Evolutionary conservation across 2,329 filamentous ascomycete genomes (phyloP).

Genomic region (Aspergillus sp.): DNA sequence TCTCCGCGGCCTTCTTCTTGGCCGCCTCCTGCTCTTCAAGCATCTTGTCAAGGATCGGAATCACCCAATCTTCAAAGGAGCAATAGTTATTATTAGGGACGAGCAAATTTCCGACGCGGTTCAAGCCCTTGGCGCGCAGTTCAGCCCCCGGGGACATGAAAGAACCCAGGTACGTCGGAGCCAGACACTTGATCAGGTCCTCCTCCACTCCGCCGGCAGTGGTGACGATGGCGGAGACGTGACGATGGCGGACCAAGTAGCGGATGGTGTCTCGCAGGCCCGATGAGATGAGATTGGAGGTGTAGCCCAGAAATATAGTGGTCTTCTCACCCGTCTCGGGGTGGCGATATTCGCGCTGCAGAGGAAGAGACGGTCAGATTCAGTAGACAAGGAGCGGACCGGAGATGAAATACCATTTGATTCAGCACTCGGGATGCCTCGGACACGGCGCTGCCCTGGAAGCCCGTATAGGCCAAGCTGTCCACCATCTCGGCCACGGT

Average conservation of each 20-base stretch:
- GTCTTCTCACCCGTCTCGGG: constrained; percentile 69
- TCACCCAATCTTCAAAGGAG: constrained; percentile 92
- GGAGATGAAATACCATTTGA: constrained; percentile 60
- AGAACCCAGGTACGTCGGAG: constrained; percentile 81
- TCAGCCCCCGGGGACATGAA: constrained; percentile 69
- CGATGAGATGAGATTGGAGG: constrained; percentile 93
- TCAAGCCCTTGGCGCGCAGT: constrained; percentile 76
- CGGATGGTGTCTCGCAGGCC: constrained; percentile 84
- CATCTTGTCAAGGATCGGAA: constrained; percentile 92
- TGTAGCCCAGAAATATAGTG: constrained; percentile 96
- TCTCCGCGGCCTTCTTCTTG: constrained; percentile 44
- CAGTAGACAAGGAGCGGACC: background rate
- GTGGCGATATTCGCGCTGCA: constrained; percentile 68
- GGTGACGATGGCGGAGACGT: constrained; percentile 87
- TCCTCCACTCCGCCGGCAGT: constrained; percentile 94
- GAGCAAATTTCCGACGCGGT: constrained; percentile 89
- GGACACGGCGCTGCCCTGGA: constrained; percentile 69
- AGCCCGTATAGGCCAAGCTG: constrained; percentile 78
- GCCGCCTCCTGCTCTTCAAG: constrained; percentile 83
- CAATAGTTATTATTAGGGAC: constrained; percentile 98
- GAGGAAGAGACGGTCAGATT: constrained; percentile 11
- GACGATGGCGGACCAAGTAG: constrained; percentile 84
- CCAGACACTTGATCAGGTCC: constrained; percentile 97
- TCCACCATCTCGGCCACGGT: constrained; percentile 76
- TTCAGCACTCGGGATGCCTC: constrained; percentile 90